These are phyloP conservation scores for Hypoxylon lienhwacheense DNA, from an alignment of 495 filamentous ascomycete species.

Conservation along the genomic window DNA sequence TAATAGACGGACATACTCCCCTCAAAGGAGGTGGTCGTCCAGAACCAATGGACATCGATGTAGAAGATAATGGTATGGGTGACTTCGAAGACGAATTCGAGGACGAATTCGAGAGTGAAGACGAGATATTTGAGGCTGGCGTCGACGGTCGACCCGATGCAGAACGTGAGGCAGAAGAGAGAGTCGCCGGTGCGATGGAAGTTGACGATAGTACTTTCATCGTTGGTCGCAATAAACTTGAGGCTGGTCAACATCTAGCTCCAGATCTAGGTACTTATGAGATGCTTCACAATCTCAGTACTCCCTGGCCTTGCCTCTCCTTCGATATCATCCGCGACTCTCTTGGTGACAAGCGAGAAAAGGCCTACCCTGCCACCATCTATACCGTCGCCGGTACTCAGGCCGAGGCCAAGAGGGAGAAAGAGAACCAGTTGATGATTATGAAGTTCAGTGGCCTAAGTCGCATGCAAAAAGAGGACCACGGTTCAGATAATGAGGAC, in stretches of 20 bases:
- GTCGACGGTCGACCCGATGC: conserved; percentile 89
- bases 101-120: conserved; percentile 95
- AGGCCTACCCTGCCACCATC: conserved; percentile 86
- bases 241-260: conserved; percentile 82
- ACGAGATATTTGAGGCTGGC: conserved; percentile 92
- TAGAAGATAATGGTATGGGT: conserved; percentile 66
- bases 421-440: conserved; percentile 90
- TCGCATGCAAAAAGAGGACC: conserved; percentile 71
- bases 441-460: conserved; percentile 92
- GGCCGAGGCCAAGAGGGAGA: conserved; percentile 69
- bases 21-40: conserved; percentile 73
- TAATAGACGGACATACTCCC: conserved; percentile 55
- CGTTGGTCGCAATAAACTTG: conserved; percentile 82
- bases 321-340: conserved; percentile 88
- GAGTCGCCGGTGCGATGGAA: conserved; percentile 77
- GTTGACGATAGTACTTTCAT: conserved; percentile 89
- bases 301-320: conserved; percentile 94
- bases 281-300: conserved; percentile 90
- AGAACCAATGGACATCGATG: conserved; percentile 55
- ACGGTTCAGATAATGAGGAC: conserved; percentile 69
- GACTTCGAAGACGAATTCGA: conserved; percentile 96
- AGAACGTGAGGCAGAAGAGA: conserved; percentile 87
- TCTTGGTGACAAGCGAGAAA: conserved; percentile 82
- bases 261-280: conserved; percentile 91
- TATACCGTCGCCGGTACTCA: conserved; percentile 95